Conservation (phyloP, 805 yeast species). For the Zygosaccharomyces bailii region DNA sequence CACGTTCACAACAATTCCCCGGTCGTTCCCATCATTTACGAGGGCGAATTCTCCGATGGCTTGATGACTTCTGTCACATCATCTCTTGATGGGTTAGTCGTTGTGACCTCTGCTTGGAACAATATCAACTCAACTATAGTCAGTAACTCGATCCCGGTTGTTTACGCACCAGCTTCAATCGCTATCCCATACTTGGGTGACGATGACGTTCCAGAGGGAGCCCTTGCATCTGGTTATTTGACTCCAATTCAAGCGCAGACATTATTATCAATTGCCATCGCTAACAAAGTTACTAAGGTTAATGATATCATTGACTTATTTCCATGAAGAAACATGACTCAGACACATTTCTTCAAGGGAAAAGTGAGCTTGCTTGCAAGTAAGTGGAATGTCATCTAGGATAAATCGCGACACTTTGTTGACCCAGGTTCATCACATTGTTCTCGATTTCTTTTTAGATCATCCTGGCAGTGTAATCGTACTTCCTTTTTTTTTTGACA, state of each 20-base stretch:
- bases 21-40: conserved; percentile 28
- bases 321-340: no score
- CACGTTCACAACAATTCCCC: conserved; percentile 13
- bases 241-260: conserved; percentile 34
- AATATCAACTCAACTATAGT: conserved; percentile 19
- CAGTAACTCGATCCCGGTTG: conserved; percentile 23
- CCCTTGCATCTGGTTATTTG: conserved; percentile 32
- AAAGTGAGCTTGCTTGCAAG: no score
- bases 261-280: conserved; percentile 28
- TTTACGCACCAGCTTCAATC: conserved; percentile 25
- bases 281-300: conserved; percentile 23
- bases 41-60: conserved; percentile 22
- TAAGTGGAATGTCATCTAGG: no score
- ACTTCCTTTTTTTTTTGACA: no score
- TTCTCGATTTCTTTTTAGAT: no score
- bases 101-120: conserved; percentile 19
- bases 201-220: conserved; percentile 22
- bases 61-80: conserved; percentile 17
- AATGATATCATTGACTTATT: conserved; percentile 7
- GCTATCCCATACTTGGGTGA: conserved; percentile 16
- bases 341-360: no score
- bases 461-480: no score
- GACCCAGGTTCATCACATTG: no score
- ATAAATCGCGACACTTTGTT: no score
- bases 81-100: conserved; percentile 27